Conservation (phyloP, 2,329 filamentous ascomycete species). For the Cercospora zeina region DNA sequence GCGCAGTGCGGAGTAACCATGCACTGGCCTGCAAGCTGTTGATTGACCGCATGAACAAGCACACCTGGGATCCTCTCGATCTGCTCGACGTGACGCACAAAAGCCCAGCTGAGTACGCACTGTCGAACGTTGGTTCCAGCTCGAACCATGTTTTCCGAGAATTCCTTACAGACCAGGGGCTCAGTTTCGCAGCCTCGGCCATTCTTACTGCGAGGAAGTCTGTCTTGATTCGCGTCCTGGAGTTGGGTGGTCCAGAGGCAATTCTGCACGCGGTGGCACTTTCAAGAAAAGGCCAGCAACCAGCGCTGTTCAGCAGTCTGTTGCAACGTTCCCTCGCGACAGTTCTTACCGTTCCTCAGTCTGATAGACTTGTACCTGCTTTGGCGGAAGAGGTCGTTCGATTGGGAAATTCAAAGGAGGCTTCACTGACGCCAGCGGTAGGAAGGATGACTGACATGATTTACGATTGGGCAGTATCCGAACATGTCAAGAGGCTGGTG, state of each 20-base stretch:
- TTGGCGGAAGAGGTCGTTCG: neutral
- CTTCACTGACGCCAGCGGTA: neutral
- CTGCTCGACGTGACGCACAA: neutral
- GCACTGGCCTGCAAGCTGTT: conserved; percentile 1
- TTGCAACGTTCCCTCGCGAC: neutral
- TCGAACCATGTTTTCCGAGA: neutral
- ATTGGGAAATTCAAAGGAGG: neutral
- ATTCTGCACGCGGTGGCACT: neutral
- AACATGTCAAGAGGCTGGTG: neutral
- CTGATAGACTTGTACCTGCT: neutral
- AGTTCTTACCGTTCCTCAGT: neutral
- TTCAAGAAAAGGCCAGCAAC: neutral
- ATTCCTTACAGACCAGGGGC: neutral
- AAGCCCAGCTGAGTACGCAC: neutral
- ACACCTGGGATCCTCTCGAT: neutral
- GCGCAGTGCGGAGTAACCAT: neutral
- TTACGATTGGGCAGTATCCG: neutral
- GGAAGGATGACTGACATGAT: neutral
- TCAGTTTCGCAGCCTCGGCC: neutral
- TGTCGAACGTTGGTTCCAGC: neutral
- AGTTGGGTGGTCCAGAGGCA: neutral
- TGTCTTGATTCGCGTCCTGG: neutral
- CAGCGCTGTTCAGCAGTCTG: neutral
- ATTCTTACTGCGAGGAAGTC: neutral
- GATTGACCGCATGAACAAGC: neutral